phyloP scores from a whole-genome alignment of 345 rosid genomes.

The Syzygium aromaticum region DNA sequence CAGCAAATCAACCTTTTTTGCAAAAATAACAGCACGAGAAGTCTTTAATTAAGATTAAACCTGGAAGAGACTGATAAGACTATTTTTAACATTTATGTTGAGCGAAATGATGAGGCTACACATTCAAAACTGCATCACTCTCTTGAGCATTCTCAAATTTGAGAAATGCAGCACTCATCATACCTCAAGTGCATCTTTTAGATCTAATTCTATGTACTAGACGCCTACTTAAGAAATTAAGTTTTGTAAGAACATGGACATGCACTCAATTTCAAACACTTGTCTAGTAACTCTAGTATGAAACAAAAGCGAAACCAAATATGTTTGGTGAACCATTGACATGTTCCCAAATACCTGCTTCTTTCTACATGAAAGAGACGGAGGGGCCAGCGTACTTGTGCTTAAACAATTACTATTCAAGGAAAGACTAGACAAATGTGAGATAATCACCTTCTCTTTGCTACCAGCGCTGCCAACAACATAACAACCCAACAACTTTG shows the following conservation, averaged over 20 bases:
- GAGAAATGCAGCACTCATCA: not conserved
- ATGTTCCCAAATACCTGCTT: not conserved
- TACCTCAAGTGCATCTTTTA: not conserved
- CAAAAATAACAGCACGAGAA: not conserved
- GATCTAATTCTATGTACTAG: not conserved
- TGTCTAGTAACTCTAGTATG: not conserved
- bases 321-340: not conserved
- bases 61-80: not conserved
- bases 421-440: not conserved
- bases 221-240: not conserved
- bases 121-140: not conserved
- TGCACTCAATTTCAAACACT: not conserved
- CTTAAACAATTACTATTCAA: not conserved
- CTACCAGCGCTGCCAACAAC: constrained; percentile 9
- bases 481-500: constrained; percentile 2
- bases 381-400: not conserved
- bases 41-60: not conserved
- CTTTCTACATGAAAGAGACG: not conserved
- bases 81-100: not conserved
- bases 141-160: not conserved
- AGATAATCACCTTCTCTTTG: constrained; percentile 3
- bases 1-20: constrained; percentile 29
- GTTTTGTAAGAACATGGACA: not conserved
- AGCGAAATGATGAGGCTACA: not conserved
- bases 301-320: not conserved